Percentiles rank a stretch among this genome's conserved stretches.
Evolutionary conservation across 805 yeast genomes (phyloP).

Genomic region (Zygosaccharomyces bailii): DNA sequence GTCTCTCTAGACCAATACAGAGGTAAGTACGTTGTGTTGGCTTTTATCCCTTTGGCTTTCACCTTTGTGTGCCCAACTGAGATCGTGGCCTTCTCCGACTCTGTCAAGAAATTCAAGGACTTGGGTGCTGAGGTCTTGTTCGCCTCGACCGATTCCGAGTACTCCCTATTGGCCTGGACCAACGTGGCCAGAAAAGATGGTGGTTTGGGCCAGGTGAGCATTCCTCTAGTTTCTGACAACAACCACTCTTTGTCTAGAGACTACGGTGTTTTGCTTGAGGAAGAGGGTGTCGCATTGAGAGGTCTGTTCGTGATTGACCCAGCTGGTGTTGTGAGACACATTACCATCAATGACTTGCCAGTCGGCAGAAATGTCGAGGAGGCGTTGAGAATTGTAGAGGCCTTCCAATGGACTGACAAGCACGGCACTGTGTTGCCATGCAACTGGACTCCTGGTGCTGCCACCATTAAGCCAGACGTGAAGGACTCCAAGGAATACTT

Average conservation of each 20-base stretch:
- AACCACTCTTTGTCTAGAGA: slow-evolving; percentile 92
- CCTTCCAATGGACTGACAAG: slow-evolving; percentile 99
- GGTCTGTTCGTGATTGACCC: slow-evolving; percentile 98
- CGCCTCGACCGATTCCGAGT: slow-evolving; percentile 98
- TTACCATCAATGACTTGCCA: slow-evolving; percentile 97
- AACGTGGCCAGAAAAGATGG: slow-evolving; percentile 94
- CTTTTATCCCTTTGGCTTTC: slow-evolving; percentile 98
- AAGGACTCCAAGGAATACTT: slow-evolving; percentile 78
- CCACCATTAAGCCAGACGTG: slow-evolving; percentile 84
- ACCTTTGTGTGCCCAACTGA: slow-evolving; percentile 99
- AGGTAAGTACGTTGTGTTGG: slow-evolving; percentile 97
- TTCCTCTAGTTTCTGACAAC: slow-evolving; percentile 94
- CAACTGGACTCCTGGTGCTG: slow-evolving; percentile 96
- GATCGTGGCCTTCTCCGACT: slow-evolving; percentile 97
- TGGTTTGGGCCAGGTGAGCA: slow-evolving; percentile 93
- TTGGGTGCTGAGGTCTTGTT: slow-evolving; percentile 86
- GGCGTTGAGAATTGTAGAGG: slow-evolving; percentile 95
- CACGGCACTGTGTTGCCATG: slow-evolving; percentile 99
- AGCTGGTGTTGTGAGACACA: slow-evolving; percentile 89
- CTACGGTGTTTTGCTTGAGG: slow-evolving; percentile 97
- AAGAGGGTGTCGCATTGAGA: slow-evolving; percentile 95
- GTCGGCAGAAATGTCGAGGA: slow-evolving; percentile 99
- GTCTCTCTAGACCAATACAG: slow-evolving; percentile 89
- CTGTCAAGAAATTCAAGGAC: slow-evolving; percentile 82
- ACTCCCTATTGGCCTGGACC: slow-evolving; percentile 97